Evolutionary conservation across 352 stramenopile genomes (phyloP), one percentile per base, ranked within the genome.

Genomic region (Pythium diclinum): DNA sequence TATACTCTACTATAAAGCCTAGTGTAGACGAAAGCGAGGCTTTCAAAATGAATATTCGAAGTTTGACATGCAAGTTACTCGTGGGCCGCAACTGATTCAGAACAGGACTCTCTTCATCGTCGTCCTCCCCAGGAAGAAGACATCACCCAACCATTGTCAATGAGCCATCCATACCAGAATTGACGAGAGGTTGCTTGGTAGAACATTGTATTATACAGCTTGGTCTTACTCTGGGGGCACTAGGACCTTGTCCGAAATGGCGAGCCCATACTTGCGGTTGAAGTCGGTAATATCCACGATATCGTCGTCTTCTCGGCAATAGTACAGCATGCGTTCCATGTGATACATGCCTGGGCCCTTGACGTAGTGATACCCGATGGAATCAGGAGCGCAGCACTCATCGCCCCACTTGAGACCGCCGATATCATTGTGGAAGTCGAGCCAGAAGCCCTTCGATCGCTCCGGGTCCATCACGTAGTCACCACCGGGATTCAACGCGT

Each of bases 321-420:
- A 56, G 65, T 92, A 91, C 0, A 92, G 66, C 17, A 67, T 73
- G 14, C 79, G 73, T 65, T 92, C 83, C 9, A 91, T 65, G 69
- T 92, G 81, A 56, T 85, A 87, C 83, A 92, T 92, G 42, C 87
- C 70, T 7, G 65, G 28, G 1, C 81, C 79, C n/a, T 54, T 77
- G 59, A 89, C 73, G 71, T 92, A 92, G 66, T 92, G 83, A 57
- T 89, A 90, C 0, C 79, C 83, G 17, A 92, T 74, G 47, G 66
- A 85, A 56, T 92, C 83, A 0, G 83, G 74, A 19, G 83, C 79
- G n/a, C 71, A 81, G 42, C 71, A 74, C 30, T 79, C 77, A 13
- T 78, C 21, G 44, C 78, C 74, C 72, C 71, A 79, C 23, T 78
- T 71, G 49, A 92, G 66, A 47, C 81, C 81, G 28, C 83, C 83